Evolutionary conservation across 2,329 filamentous ascomycete species (phyloP).

Genomic region (Colletotrichum lindemuthianum): DNA sequence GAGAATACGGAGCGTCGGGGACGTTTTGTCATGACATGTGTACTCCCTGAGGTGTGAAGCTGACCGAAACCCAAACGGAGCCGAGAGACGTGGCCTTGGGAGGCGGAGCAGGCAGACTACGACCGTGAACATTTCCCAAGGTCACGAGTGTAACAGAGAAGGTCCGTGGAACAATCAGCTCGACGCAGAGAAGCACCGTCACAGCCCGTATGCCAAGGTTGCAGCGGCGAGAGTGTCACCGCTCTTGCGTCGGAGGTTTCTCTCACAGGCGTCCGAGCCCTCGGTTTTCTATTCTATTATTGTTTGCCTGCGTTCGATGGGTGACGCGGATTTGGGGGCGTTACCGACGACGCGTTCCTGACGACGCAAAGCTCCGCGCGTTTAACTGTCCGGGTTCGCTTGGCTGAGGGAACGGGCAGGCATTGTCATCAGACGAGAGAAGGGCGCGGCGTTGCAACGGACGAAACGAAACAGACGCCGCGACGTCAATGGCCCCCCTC

Average conservation of each 20-base stretch:
- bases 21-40: too few relatives aligned
- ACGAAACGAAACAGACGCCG: slow-evolving; percentile 27
- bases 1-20: slow-evolving; percentile 1
- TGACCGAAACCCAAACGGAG: not conserved
- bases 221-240: not conserved
- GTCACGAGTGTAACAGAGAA: too few relatives aligned
- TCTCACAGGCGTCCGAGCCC: slow-evolving; percentile 17
- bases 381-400: not conserved
- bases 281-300: slow-evolving; percentile 17
- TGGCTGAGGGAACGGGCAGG: not conserved
- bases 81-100: slow-evolving; percentile 14
- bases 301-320: too few relatives aligned
- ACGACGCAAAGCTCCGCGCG: not conserved
- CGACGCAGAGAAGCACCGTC: too few relatives aligned
- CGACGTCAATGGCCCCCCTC: slow-evolving; percentile 4
- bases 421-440: slow-evolving; percentile 12
- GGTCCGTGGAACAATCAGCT: too few relatives aligned
- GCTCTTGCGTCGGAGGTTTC: slow-evolving; percentile 20
- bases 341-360: slow-evolving; percentile 20
- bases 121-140: too few relatives aligned
- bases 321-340: slow-evolving; percentile 2
- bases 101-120: slow-evolving; percentile 1
- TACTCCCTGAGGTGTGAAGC: not conserved
- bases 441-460: slow-evolving; percentile 16
- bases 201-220: too few relatives aligned